Conservation (phyloP, 352 stramenopile genomes). For the Pythium phragmitis region DNA sequence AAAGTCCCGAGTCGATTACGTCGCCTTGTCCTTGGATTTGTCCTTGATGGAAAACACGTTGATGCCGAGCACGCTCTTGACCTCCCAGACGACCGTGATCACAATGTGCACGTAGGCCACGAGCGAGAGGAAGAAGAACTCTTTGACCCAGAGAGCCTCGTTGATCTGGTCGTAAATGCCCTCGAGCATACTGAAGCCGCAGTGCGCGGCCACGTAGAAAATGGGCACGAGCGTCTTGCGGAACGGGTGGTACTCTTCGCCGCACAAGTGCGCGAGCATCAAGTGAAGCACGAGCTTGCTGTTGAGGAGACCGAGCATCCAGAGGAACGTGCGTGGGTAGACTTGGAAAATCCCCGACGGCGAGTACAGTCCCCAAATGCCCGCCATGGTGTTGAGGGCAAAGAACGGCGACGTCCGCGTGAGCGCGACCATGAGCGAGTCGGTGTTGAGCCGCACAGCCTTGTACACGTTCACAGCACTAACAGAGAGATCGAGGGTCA, state of each 20-base stretch:
- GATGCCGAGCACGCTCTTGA: constrained; percentile 83
- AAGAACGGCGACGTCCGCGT: constrained; percentile 78
- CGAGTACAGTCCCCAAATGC: constrained; percentile 69
- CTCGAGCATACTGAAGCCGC: constrained; percentile 78
- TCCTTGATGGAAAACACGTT: constrained; percentile 76
- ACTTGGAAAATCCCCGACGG: constrained; percentile 69
- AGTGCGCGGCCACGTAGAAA: constrained; percentile 86
- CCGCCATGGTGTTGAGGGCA: constrained; percentile 66
- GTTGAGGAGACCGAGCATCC: constrained; percentile 86
- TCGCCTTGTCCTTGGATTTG: constrained; percentile 29
- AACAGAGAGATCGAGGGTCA: neutral
- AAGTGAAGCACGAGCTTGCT: constrained; percentile 89
- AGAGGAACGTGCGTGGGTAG: constrained; percentile 83
- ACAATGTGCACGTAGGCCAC: constrained; percentile 86
- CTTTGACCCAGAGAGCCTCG: constrained; percentile 77
- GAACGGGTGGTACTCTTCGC: constrained; percentile 88
- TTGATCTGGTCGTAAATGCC: constrained; percentile 83
- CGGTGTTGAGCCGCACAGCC: constrained; percentile 60
- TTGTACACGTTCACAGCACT: constrained; percentile 75
- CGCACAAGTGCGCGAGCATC: constrained; percentile 85
- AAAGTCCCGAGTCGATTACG: neutral
- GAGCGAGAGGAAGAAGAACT: constrained; percentile 89
- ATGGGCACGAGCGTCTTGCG: constrained; percentile 89
- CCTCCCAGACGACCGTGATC: constrained; percentile 84
- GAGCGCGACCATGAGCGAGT: constrained; percentile 76